Conservation (phyloP, 345 rosid genomes). For the Durio zibethinus region DNA sequence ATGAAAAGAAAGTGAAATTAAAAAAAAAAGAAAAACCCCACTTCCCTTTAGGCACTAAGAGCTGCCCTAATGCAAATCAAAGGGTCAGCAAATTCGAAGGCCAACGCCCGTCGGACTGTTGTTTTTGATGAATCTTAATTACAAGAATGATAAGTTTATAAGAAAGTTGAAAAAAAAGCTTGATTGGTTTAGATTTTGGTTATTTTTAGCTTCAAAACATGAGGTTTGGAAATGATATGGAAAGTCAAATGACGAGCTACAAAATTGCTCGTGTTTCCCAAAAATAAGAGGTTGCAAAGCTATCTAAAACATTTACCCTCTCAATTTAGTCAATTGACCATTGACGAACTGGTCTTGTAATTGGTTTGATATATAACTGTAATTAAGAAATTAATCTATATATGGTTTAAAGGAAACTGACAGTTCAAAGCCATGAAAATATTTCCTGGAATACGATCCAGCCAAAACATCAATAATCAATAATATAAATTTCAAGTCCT, state of each 20-base stretch:
- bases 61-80: background rate
- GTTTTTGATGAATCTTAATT: background rate
- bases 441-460: too few species aligned
- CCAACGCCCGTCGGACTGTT: background rate
- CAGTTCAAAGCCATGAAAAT: too few species aligned
- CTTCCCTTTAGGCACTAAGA: background rate
- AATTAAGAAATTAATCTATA: too few species aligned
- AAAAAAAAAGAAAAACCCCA: too few species aligned
- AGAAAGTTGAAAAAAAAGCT: background rate
- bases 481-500: too few species aligned
- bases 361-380: too few species aligned
- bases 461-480: too few species aligned
- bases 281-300: background rate
- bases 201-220: slow-evolving; percentile 2
- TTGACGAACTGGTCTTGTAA: too few species aligned
- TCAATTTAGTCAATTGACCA: too few species aligned
- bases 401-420: too few species aligned
- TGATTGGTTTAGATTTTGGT: background rate
- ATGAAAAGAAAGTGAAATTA: background rate
- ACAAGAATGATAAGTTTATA: background rate
- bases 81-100: background rate
- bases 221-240: background rate
- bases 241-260: background rate
- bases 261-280: background rate
- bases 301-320: too few species aligned